These are phyloP conservation scores for Candida michaelii DNA, from an alignment of 805 yeast species.

Conservation along the genomic window DNA sequence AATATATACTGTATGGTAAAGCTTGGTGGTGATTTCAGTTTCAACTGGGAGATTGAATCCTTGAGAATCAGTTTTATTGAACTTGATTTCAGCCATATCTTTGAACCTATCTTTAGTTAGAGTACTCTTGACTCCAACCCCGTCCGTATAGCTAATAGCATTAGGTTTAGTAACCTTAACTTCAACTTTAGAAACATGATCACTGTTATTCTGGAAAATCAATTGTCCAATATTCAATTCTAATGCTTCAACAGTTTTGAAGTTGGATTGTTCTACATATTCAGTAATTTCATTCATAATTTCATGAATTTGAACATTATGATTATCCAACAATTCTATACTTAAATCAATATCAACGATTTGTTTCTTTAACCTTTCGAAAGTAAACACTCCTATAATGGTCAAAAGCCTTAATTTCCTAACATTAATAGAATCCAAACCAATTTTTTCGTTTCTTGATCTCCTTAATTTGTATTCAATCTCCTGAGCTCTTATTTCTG, in stretches of 20 bases:
- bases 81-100: conserved; percentile 18
- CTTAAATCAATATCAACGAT: conserved; percentile 62
- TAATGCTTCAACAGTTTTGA: conserved; percentile 91
- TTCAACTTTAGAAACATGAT: conserved; percentile 34
- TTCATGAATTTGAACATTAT: conserved; percentile 38
- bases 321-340: conserved; percentile 23
- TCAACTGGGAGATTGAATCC: conserved; percentile 36
- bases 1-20: conserved; percentile 57
- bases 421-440: conserved; percentile 35
- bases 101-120: conserved; percentile 46
- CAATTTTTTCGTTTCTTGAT: conserved; percentile 17
- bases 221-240: conserved; percentile 69
- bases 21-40: conserved; percentile 3
- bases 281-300: conserved; percentile 49
- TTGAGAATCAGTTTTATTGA: conserved; percentile 8
- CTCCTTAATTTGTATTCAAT: conserved; percentile 44
- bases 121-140: conserved; percentile 81
- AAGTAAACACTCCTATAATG: conserved; percentile 89
- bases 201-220: conserved; percentile 42
- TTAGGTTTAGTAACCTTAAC: conserved; percentile 82
- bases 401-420: conserved; percentile 60
- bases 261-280: conserved; percentile 76
- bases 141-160: conserved; percentile 82
- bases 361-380: conserved; percentile 83
- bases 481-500: conserved; percentile 57